Conservation (phyloP, 2,329 filamentous ascomycete species). For the Talaromyces sp. region DNA sequence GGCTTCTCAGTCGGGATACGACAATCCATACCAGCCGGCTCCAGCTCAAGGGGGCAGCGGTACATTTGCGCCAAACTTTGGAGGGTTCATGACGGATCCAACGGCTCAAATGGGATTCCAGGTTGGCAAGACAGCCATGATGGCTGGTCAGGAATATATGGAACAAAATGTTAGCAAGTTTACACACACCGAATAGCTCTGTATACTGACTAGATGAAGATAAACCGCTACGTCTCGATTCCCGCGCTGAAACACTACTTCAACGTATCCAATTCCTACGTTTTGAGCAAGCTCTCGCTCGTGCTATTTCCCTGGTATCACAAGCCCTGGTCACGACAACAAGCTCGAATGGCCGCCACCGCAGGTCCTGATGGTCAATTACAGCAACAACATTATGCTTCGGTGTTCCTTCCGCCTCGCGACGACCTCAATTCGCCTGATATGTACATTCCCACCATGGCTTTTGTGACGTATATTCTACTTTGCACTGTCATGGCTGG, state of each 20-base stretch:
- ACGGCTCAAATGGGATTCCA: conserved; percentile 93
- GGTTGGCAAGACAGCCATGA: conserved; percentile 87
- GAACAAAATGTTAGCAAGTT: conserved; percentile 78
- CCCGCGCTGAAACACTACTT: conserved; percentile 97
- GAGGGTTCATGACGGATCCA: conserved; percentile 92
- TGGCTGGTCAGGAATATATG: conserved; percentile 88
- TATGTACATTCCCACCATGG: conserved; percentile 99
- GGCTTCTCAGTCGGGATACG: conserved; percentile 59
- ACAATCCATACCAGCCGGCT: conserved; percentile 51
- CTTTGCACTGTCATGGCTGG: conserved; percentile 88
- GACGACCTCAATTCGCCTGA: conserved; percentile 97
- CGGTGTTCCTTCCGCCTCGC: conserved; percentile 77
- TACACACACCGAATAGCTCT: not conserved
- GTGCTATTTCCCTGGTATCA: conserved; percentile 98
- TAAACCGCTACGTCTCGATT: conserved; percentile 85
- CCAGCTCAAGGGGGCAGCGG: conserved; percentile 43
- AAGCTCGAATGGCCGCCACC: conserved; percentile 54
- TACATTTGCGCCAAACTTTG: conserved; percentile 62
- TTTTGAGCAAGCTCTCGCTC: conserved; percentile 86
- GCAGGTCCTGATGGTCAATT: conserved; percentile 59
- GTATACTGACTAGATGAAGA: conserved; percentile 42
- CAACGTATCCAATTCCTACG: conserved; percentile 97
- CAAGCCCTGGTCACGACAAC: conserved; percentile 93
- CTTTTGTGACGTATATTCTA: conserved; percentile 94
- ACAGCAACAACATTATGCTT: conserved; percentile 55